phyloP scores from a whole-genome alignment of 2,329 filamentous ascomycete genomes.

The Arthrinium puccinioides region DNA sequence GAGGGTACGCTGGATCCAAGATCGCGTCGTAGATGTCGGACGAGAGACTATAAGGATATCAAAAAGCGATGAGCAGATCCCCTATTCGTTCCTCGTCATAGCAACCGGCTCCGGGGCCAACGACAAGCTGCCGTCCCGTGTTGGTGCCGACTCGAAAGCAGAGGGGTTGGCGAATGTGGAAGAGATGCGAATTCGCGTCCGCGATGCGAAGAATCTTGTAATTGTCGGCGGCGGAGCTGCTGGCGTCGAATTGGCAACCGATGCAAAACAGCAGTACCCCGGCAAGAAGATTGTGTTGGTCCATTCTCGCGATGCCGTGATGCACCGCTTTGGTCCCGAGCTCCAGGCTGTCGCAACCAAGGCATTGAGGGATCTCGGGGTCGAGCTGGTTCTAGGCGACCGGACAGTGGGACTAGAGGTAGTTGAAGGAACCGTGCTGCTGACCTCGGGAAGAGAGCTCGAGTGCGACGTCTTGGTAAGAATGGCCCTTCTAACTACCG shows the following conservation, averaged over 20 bases:
- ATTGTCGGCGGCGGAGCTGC: conserved; percentile 54
- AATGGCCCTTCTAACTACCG: conserved; percentile 3
- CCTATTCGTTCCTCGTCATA: conserved; percentile 49
- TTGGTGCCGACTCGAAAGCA: conserved; percentile 32
- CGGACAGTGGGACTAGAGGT: conserved; percentile 31
- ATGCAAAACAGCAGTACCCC: conserved; percentile 48
- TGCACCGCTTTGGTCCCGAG: conserved; percentile 43
- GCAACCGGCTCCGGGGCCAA: conserved; percentile 45
- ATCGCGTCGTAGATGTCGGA: conserved; percentile 30
- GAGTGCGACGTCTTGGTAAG: conserved; percentile 44
- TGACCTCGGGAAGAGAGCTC: conserved; percentile 36
- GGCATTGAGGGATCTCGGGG: conserved; percentile 36
- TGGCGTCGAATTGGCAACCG: conserved; percentile 53
- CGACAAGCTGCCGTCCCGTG: conserved; percentile 38
- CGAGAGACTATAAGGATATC: conserved; percentile 30
- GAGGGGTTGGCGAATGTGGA: conserved; percentile 35
- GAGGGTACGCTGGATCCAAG: conserved; percentile 31
- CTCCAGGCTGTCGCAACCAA: conserved; percentile 31
- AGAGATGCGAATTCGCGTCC: conserved; percentile 38
- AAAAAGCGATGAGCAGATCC: conserved; percentile 32
- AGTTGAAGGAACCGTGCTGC: conserved; percentile 29
- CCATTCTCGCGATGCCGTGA: conserved; percentile 45
- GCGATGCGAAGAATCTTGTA: conserved; percentile 33
- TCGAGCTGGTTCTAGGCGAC: conserved; percentile 45
- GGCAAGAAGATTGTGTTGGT: conserved; percentile 50